Conservation (phyloP, 345 rosid species). For the Citrus glauca region DNA sequence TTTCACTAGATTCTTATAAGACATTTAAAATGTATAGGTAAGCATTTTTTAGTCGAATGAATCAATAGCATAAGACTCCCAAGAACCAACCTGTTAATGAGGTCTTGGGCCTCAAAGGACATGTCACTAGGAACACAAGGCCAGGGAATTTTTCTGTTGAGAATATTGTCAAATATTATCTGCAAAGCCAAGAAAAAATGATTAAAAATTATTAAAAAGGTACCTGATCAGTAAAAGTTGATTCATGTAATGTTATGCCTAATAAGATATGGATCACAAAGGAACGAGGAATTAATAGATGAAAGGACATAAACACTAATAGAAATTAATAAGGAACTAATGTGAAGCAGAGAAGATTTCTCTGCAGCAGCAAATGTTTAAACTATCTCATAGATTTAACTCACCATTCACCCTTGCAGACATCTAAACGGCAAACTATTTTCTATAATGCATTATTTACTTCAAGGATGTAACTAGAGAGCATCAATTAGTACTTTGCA, state of each 20-base stretch:
- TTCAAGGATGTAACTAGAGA: not conserved
- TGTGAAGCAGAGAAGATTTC: not conserved
- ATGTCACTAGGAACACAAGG: conserved; percentile 61
- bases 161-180: conserved; percentile 79
- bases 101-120: conserved; percentile 79
- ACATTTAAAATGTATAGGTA: not conserved
- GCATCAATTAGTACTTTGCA: not conserved
- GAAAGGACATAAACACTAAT: not conserved
- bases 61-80: conserved; percentile 4
- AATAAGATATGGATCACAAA: not conserved
- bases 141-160: conserved; percentile 76
- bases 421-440: not conserved
- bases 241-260: not conserved
- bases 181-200: conserved; percentile 29
- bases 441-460: not conserved
- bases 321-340: not conserved
- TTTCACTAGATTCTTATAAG: not conserved
- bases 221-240: not conserved
- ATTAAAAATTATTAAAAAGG: conserved; percentile 6
- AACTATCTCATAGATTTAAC: not conserved
- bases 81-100: conserved; percentile 59
- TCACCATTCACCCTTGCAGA: not conserved
- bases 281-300: not conserved
- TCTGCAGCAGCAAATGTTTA: not conserved
- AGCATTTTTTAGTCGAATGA: not conserved